phyloP scores from a whole-genome alignment of 331 rosid genomes.

The Rosa hybrid region DNA sequence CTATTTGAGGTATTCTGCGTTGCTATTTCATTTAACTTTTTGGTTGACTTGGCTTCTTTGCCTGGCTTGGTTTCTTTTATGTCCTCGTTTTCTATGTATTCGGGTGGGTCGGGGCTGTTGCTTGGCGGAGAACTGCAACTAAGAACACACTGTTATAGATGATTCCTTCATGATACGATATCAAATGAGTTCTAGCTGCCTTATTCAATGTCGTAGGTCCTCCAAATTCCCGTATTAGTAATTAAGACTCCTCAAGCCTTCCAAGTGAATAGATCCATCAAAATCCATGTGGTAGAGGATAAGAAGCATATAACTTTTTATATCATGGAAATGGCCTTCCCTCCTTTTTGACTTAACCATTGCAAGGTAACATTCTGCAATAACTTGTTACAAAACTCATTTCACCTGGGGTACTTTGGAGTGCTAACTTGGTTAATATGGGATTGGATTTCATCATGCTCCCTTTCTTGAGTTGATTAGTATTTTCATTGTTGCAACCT shows the following conservation, averaged over 20 bases:
- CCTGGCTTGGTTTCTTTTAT: background rate
- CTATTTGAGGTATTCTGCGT: constrained; percentile 76
- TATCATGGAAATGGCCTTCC: background rate
- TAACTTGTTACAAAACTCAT: background rate
- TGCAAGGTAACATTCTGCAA: background rate
- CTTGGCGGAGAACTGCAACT: background rate
- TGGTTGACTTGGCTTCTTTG: background rate
- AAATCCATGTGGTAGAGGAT: background rate
- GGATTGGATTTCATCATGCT: background rate
- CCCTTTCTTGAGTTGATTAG: background rate
- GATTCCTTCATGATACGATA: background rate
- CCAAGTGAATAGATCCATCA: background rate
- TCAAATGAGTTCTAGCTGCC: background rate
- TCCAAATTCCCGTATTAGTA: background rate
- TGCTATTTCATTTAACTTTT: background rate
- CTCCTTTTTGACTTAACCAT: background rate
- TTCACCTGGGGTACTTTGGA: background rate
- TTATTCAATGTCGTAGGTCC: background rate
- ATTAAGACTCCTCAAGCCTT: background rate
- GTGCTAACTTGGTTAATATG: background rate
- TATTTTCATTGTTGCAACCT: background rate
- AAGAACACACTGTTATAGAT: background rate
- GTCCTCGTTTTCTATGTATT: constrained; percentile 2
- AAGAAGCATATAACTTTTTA: background rate
- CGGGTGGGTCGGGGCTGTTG: background rate